Conservation (phyloP, 2,329 filamentous ascomycete genomes). For the Trichoderma asperellum region DNA sequence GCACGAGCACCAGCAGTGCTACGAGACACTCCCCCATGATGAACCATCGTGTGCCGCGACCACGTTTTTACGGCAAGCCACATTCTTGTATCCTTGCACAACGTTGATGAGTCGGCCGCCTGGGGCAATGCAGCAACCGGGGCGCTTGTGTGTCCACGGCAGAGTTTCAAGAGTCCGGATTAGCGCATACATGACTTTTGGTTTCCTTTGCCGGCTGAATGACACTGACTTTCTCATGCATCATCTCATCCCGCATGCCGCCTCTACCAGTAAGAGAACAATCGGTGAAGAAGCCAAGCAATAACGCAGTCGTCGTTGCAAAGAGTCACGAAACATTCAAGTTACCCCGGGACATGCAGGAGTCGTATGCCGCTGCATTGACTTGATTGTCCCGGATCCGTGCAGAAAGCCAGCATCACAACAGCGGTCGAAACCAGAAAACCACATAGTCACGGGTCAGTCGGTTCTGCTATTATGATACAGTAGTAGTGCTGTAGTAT, state of each 20-base stretch:
- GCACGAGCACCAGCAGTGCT: background rate
- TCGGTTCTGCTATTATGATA: conserved; percentile 5
- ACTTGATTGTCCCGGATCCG: conserved; percentile 20
- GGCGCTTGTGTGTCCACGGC: conserved; percentile 11
- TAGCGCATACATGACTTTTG: conserved; percentile 24
- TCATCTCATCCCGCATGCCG: conserved; percentile 1
- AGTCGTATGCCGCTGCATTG: background rate
- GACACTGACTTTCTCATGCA: background rate
- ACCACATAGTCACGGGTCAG: background rate
- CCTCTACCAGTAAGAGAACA: background rate
- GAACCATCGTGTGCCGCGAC: conserved; percentile 1
- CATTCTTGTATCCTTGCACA: background rate
- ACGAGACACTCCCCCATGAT: background rate
- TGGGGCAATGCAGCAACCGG: conserved; percentile 26
- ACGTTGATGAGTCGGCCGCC: conserved; percentile 8
- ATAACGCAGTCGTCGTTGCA: background rate
- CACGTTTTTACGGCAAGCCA: conserved; percentile 12
- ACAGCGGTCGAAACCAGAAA: background rate
- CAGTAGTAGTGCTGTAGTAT: background rate
- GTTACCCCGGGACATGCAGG: background rate
- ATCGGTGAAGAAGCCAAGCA: background rate
- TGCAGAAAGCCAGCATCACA: background rate
- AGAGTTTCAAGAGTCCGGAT: conserved; percentile 17
- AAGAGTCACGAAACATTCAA: background rate
- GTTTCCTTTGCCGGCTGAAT: background rate